Evolutionary conservation across 805 yeast species (phyloP).

Genomic region (Starmerella davenportii): DNA sequence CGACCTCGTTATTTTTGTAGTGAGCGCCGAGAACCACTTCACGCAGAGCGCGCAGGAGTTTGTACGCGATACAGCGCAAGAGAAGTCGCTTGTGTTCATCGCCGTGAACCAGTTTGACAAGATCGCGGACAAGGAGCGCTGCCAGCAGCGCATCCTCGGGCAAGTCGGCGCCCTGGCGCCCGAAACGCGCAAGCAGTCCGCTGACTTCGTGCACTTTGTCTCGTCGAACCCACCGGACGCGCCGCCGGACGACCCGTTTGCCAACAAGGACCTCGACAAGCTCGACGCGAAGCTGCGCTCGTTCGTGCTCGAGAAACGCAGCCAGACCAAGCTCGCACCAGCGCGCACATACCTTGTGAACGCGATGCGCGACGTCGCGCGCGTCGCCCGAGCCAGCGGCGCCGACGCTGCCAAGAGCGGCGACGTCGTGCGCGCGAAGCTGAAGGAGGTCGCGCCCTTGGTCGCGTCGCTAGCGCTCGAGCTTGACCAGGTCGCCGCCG

Average conservation of each 20-base stretch:
- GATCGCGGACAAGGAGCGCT: conserved; percentile 62
- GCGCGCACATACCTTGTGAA: conserved; percentile 75
- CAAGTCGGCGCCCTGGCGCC: conserved; percentile 80
- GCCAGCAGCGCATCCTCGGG: conserved; percentile 57
- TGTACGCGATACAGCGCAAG: conserved; percentile 74
- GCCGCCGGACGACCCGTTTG: conserved; percentile 14
- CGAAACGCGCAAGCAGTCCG: conserved; percentile 70
- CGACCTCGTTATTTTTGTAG: conserved; percentile 89
- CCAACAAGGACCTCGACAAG: conserved; percentile 39
- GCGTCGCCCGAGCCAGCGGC: conserved; percentile 44
- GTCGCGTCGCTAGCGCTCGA: conserved; percentile 36
- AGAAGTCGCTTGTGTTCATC: conserved; percentile 78
- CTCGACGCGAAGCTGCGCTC: conserved; percentile 70
- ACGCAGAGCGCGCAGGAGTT: conserved; percentile 90
- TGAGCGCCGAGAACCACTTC: conserved; percentile 88
- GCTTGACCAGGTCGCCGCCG: conserved; percentile 38
- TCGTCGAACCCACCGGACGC: conserved; percentile 25
- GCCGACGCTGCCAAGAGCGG: conserved; percentile 32
- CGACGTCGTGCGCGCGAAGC: conserved; percentile 28
- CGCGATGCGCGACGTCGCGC: conserved; percentile 44
- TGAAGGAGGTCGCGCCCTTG: conserved; percentile 44
- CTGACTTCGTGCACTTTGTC: conserved; percentile 87
- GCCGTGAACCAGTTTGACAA: conserved; percentile 86
- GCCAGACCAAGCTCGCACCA: conserved; percentile 75
- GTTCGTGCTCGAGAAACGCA: conserved; percentile 75